phyloP scores from a whole-genome alignment of 2,329 filamentous ascomycete genomes.

The Aureobasidium subglaciale region DNA sequence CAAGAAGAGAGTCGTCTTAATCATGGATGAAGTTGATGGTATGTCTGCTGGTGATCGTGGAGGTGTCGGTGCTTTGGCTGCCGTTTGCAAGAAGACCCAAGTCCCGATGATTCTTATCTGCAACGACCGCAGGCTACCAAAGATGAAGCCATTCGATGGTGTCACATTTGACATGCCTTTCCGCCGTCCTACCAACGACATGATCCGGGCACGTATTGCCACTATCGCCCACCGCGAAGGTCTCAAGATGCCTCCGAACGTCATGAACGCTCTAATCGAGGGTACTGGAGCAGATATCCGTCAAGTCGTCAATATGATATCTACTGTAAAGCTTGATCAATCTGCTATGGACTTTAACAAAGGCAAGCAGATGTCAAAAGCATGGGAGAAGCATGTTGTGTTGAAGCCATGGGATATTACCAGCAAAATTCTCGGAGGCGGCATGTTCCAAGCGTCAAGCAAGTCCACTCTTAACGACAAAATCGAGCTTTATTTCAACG shows the following conservation, averaged over 20 bases:
- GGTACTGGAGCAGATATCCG: conserved; percentile 93
- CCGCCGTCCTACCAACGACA: conserved; percentile 79
- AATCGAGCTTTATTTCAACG: conserved; percentile 98
- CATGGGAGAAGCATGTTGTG: conserved; percentile 96
- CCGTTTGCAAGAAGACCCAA: conserved; percentile 90
- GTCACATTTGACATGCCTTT: conserved; percentile 81
- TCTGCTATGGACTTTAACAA: conserved; percentile 73
- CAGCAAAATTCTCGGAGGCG: conserved; percentile 80
- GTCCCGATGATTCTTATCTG: conserved; percentile 96
- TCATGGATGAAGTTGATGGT: conserved; percentile 99
- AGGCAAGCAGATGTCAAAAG: conserved; percentile 89
- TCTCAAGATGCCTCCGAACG: conserved; percentile 71
- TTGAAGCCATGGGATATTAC: conserved; percentile 98
- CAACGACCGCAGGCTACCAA: conserved; percentile 85
- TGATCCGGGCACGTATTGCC: conserved; percentile 85
- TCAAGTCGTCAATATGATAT: conserved; percentile 98
- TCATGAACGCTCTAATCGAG: conserved; percentile 90
- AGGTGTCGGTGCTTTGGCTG: conserved; percentile 87
- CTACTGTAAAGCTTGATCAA: conserved; percentile 84
- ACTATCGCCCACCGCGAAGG: conserved; percentile 92
- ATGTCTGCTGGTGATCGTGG: conserved; percentile 97
- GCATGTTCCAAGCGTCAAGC: conserved; percentile 76
- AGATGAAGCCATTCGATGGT: conserved; percentile 97
- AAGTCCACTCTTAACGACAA: conserved; percentile 92
- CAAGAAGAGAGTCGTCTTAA: conserved; percentile 90